Base-by-base conservation (phyloP, 495 filamentous ascomycete genomes). In the Penicillium dipodomyicola region DNA sequence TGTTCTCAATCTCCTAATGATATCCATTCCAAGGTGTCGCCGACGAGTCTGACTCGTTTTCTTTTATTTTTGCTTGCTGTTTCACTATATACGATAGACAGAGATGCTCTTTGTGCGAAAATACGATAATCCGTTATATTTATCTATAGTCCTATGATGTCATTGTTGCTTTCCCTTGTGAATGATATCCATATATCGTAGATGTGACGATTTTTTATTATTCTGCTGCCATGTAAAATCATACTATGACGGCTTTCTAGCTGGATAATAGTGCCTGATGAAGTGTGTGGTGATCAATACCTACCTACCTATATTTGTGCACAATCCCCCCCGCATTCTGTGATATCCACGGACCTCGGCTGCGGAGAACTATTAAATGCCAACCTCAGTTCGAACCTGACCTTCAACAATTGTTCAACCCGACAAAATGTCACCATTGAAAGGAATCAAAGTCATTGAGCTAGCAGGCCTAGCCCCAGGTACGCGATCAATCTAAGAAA, bases 401-500 rank as follows among this genome's bases (percentile, higher is more conserved):
- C 7, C 14, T 4, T 12, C 30, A 30, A 29, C 27, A 11, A 54
- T 15, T 29, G 49, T 27, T 44, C 8, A 44, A 15, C 42, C 30
- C 39, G 17, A 57, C 47, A 47, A 49, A 47, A 68, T 68, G 65
- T 25, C 55, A 45, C 59, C 64, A 11, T 80, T 97, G 30, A 72
- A 79, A 9, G 89, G 88, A 45, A 74, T 94, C 57, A 86, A 87
- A 53, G 92, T 96, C 54, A 80, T 97, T 29, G 92, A 97, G 73
- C 87, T 97, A 58, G 92, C 89, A 20, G 91, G 92, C 12, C 79
- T 97, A 43, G 92, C 92, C 44, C 91, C 92, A 67, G 91, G 92
- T 91, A 77, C 40, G 67, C 37, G 10, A 25, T 19, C n/a, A 8
- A 22, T 33, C 45, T 6, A 35, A 11, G 14, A 14, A 15, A 5